Percentiles rank a stretch among this genome's conserved stretches.
Conservation (phyloP, 164 flowering plant genomes). For the grape (Vitis vinifera) region DNA sequence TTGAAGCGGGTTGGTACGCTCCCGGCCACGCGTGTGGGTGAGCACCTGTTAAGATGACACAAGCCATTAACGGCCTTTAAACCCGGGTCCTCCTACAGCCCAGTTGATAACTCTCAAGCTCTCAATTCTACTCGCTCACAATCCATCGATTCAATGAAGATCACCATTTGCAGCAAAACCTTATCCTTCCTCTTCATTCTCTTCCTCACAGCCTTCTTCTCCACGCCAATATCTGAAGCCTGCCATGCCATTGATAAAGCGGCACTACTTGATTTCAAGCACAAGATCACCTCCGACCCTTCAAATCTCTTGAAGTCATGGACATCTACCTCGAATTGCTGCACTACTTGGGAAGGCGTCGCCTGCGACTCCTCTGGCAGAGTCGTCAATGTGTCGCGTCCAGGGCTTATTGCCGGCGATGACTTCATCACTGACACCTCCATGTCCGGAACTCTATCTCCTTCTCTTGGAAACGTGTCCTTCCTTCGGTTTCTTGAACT, state of each 20-base stretch:
- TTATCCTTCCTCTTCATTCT: conserved; percentile 13
- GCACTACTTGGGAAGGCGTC: conserved; percentile 61
- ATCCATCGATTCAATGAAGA: too few species aligned
- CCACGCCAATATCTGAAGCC: conserved; percentile 7
- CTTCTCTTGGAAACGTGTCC: conserved; percentile 49
- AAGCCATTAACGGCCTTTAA: too few species aligned
- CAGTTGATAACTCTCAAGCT: too few species aligned
- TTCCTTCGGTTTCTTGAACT: conserved; percentile 51
- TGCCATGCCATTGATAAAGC: conserved; percentile 46
- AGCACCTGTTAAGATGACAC: too few species aligned
- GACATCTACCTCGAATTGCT: conserved; percentile 52
- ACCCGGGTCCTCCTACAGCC: too few species aligned
- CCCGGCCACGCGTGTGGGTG: too few species aligned
- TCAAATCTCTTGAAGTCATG: conserved; percentile 43
- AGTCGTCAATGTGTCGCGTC: conserved; percentile 53
- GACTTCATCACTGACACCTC: conserved; percentile 43
- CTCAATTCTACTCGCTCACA: too few species aligned
- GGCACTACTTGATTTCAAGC: conserved; percentile 62
- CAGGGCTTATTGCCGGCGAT: conserved; percentile 45
- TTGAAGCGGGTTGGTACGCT: too few species aligned
- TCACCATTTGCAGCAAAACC: not conserved
- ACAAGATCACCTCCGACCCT: conserved; percentile 51
- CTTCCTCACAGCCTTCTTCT: not conserved
- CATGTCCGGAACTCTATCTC: conserved; percentile 65
- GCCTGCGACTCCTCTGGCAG: conserved; percentile 46